These are phyloP conservation scores for Asterochloris erici DNA, from an alignment of 139 green algal genomes.

Conservation along the genomic window DNA sequence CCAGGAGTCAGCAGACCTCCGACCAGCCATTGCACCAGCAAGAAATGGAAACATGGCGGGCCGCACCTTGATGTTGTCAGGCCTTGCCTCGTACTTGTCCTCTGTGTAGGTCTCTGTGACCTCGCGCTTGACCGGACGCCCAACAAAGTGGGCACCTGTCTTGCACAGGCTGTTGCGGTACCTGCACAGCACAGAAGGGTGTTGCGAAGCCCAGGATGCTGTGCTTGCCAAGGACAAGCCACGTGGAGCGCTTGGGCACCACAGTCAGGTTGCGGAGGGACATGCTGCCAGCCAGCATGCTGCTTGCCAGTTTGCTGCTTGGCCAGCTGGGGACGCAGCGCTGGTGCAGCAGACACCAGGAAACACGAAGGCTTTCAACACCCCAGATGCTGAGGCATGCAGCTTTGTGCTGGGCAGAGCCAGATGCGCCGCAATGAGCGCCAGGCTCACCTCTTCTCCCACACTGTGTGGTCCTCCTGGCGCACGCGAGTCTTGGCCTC, in stretches of 20 bases:
- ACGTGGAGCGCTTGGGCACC: no score
- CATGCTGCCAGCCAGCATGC: no score
- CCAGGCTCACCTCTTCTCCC: conserved; percentile 3
- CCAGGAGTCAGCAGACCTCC: neutral
- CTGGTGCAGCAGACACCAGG: no score
- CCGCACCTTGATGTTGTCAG: conserved; percentile 31
- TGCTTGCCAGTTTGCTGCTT: neutral
- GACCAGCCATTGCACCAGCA: neutral
- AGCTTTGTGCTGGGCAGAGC: no score
- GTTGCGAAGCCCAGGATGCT: no score
- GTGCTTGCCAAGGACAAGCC: no score
- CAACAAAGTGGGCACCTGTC: conserved; percentile 43
- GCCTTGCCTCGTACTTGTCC: conserved; percentile 42
- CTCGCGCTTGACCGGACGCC: conserved; percentile 30
- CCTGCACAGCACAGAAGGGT: no score
- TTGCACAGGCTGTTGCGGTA: conserved; percentile 24
- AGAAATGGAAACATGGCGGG: neutral
- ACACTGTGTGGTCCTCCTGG: conserved; percentile 8
- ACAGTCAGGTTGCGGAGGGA: no score
- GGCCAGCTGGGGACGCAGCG: no score
- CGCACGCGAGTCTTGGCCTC: neutral
- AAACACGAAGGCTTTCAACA: no score
- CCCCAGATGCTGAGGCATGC: no score
- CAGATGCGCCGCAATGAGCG: no score
- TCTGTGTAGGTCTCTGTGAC: conserved; percentile 57